A percentile compares a stretch with the other conserved stretches of the same genome.
Conservation (phyloP, 2,329 filamentous ascomycete species). For the Exophiala phaeomuriformis region DNA sequence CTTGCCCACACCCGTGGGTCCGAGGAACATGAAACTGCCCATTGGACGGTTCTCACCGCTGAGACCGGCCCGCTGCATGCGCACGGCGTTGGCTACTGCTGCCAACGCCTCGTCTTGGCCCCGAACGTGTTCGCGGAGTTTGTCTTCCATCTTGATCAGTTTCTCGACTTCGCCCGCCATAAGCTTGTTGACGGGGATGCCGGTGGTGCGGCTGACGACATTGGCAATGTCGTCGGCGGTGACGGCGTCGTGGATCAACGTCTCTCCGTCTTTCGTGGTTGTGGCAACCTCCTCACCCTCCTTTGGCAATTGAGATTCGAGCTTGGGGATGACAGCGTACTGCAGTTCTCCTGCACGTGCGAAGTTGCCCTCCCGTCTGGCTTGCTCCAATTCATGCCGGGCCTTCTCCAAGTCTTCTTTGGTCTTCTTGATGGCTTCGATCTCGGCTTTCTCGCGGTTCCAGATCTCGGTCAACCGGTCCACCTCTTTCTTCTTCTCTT, state of each 20-base stretch:
- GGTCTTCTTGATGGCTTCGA: conserved; percentile 76
- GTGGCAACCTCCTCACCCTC: conserved; percentile 49
- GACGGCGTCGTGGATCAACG: conserved; percentile 86
- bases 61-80: conserved; percentile 85
- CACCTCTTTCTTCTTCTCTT: conserved; percentile 68
- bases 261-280: conserved; percentile 41
- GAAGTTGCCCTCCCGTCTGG: conserved; percentile 82
- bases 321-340: conserved; percentile 74
- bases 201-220: conserved; percentile 84
- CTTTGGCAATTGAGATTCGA: conserved; percentile 72
- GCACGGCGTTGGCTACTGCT: conserved; percentile 84
- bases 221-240: conserved; percentile 88
- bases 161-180: conserved; percentile 93
- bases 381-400: conserved; percentile 75
- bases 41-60: conserved; percentile 86
- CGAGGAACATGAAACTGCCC: conserved; percentile 95
- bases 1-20: conserved; percentile 93
- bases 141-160: conserved; percentile 91
- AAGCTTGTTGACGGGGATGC: conserved; percentile 85
- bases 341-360: conserved; percentile 82
- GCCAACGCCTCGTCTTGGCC: conserved; percentile 91
- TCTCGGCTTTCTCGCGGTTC: conserved; percentile 81
- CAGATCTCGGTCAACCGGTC: conserved; percentile 70
- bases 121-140: conserved; percentile 70
- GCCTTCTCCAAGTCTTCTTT: conserved; percentile 86